Conservation (phyloP, 768 basidiomycete species). For the Tephrocybe rancida region DNA sequence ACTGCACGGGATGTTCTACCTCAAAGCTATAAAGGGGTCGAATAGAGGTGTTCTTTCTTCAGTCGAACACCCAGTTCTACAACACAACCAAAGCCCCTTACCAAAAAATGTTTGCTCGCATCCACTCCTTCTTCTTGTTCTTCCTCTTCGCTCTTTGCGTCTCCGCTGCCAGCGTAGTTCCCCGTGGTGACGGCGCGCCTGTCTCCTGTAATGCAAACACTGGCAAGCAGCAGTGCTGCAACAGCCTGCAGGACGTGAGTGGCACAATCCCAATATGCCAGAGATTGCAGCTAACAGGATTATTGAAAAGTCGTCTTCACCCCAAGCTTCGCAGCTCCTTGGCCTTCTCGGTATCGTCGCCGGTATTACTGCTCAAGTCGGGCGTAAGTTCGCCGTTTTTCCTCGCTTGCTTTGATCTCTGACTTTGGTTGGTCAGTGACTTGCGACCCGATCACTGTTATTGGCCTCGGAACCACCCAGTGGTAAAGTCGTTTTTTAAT, state of each 20-base stretch:
- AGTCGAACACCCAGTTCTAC: constrained; percentile 8
- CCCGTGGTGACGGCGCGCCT: neutral
- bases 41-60: neutral
- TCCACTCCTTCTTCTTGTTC: constrained; percentile 12
- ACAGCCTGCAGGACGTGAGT: neutral
- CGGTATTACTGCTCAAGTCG: constrained; percentile 10
- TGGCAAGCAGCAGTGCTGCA: constrained; percentile 9
- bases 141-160: constrained; percentile 9
- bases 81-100: neutral
- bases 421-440: constrained; percentile 4
- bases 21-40: constrained; percentile 6
- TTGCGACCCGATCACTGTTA: constrained; percentile 14
- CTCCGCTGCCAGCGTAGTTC: constrained; percentile 4
- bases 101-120: constrained; percentile 13
- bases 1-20: neutral
- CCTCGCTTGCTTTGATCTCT: neutral
- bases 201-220: constrained; percentile 2
- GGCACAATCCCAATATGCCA: too few species aligned
- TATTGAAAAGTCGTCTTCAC: too few species aligned
- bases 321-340: too few species aligned
- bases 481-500: constrained; percentile 9
- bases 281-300: too few species aligned
- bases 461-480: constrained; percentile 5
- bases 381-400: constrained; percentile 8
- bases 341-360: constrained; percentile 11